Evolutionary conservation across 1,284 basidiomycete genomes (phyloP).

Genomic region (Neotropicomus parvogracilis): DNA sequence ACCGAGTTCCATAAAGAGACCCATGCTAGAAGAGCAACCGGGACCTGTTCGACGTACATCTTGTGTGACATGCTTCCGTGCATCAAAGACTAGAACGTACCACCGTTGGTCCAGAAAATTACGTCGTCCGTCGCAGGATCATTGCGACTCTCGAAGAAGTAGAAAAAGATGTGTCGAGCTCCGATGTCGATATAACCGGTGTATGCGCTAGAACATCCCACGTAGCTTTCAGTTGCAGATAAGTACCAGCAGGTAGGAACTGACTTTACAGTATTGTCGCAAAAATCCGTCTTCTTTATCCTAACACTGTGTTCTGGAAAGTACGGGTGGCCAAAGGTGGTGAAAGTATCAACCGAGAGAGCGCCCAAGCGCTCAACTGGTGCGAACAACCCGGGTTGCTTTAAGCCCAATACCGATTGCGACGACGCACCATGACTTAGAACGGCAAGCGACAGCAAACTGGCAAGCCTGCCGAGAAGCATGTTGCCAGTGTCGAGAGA

Average conservation of each 20-base stretch:
- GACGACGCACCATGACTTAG: conserved; percentile 17
- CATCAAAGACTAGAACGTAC: conserved; percentile 29
- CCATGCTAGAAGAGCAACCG: conserved; percentile 27
- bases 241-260: conserved; percentile 2
- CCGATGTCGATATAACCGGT: conserved; percentile 66
- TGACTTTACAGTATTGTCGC: no score
- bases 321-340: no score
- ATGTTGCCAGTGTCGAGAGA: conserved; percentile 2
- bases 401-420: conserved; percentile 19
- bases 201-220: conserved; percentile 45
- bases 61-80: conserved; percentile 25
- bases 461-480: conserved; percentile 10
- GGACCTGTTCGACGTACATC: conserved; percentile 20
- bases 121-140: conserved; percentile 66
- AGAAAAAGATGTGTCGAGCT: conserved; percentile 65
- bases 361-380: no score
- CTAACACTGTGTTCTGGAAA: no score
- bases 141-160: conserved; percentile 79
- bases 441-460: conserved; percentile 18
- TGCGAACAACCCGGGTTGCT: neutral
- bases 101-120: conserved; percentile 55
- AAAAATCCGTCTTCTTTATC: no score
- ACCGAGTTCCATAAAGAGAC: conserved; percentile 41
- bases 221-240: conserved; percentile 40
- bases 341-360: no score